Evolutionary conservation across 768 basidiomycete genomes (phyloP), one percentile per base, ranked within the genome.

Genomic region (Mycena epipterygia): DNA sequence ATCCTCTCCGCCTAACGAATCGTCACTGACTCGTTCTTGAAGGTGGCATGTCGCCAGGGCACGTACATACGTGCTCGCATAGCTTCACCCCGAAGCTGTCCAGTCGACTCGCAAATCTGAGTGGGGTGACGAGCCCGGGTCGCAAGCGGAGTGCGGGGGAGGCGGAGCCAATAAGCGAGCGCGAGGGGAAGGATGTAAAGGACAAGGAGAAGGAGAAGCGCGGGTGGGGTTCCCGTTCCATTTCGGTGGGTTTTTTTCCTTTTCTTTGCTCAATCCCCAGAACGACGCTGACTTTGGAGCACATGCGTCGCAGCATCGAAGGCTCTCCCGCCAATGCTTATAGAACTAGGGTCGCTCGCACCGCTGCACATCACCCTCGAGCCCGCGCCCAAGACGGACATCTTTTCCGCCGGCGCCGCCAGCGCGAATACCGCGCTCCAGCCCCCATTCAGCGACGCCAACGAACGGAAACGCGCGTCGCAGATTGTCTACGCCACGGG

Each of bases 401-500:
- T 33, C 73, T 58, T 19, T 44, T 58, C 12, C 33, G 21, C 44
- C 25, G 51, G 35, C n/a, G 14, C 83, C 90, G 11, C 90, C 89
- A 4, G 68, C 8, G n/a, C n/a, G n/a, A n/a, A n/a, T n/a, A n/a
- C n/a, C n/a, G n/a, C n/a, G n/a, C n/a, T n/a, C n/a, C n/a, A n/a
- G n/a, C n/a, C n/a, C n/a, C n/a, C n/a, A n/a, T n/a, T n/a, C n/a
- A n/a, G n/a, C n/a, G n/a, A n/a, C n/a, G n/a, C n/a, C n/a, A n/a
- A 68, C 42, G 25, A 52, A 56, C 14, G 84, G 82, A 91, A 86
- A 74, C 88, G 93, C 21, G 82, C 90, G 0, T 96, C 95, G 2
- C 95, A 97, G 79, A 91, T 96, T 62, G 84, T 95, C 16, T 91
- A 91, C 73, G 87, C 90, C 71, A 84, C 88, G 29, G 93, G 94